Evolutionary conservation across 1,284 basidiomycete genomes (phyloP), one percentile per base, ranked within the genome.

Genomic region (Cutaneotrichosporon cyanovorans): DNA sequence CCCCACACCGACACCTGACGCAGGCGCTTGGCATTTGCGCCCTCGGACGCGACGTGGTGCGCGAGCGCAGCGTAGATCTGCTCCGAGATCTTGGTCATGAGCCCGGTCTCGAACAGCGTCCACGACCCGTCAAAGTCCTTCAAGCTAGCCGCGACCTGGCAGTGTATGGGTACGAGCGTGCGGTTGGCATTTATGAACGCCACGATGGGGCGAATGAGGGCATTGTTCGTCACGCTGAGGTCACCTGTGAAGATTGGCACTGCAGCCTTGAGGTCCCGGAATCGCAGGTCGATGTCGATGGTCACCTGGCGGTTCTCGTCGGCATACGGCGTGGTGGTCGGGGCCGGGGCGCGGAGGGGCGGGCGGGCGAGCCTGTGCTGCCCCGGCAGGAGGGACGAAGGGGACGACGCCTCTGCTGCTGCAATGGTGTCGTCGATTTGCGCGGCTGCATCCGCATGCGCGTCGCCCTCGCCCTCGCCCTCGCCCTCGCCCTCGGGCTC

Each of bases 101-200:
- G 58, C 9, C 68, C 68, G 31, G 69, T 67, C 44, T 68, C 66
- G 37, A 68, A 68, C 9, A 65, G 58, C 42, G 86, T 92, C 87
- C 87, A 92, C 30, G 85, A 78, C 5, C 88, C 88, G 65, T 91
- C 85, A 62, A 91, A 92, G 49, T 90, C 84, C 42, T 69, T 74
- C 45, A 92, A 71, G 52, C 85, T 79, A 59, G 89, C 84, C 21
- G 84, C 80, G 4, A 93, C 82, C 48, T 83, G 79, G 65, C 88
- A 93, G 55, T 84, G 86, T 46, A 96, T 90, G 10, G 91, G 91
- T 3, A 96, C 80, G 54, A 96, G 72, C 0, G 92, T 96, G 52
- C 84, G 81, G 66, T 96, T 92, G 1, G 85, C 84, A 66, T 95
- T 95, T 81, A 99, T 95, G 66, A 99, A 99, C 0, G 91, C 92